Percentiles rank a stretch among this genome's conserved stretches.
These are phyloP conservation scores for Fonsecaea erecta DNA, from an alignment of 2,329 filamentous ascomycete genomes.

Conservation along the genomic window DNA sequence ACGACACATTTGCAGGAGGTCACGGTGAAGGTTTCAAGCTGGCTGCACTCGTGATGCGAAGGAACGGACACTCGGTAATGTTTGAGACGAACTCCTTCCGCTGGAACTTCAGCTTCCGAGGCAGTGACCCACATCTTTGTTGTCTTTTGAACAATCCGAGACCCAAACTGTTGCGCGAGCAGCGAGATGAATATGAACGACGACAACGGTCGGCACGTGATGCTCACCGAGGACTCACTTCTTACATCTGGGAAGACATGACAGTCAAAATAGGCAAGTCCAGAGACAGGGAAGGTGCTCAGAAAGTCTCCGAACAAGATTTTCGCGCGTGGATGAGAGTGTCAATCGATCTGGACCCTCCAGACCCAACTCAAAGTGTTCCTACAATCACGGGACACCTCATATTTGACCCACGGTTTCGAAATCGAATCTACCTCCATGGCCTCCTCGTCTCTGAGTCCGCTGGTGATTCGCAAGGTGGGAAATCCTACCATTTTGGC, in stretches of 20 bases:
- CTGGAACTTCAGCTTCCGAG: conserved; percentile 36
- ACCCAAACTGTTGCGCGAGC: not conserved
- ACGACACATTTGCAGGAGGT: conserved; percentile 32
- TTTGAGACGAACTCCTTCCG: conserved; percentile 33
- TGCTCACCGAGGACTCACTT: not conserved
- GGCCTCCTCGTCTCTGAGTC: conserved; percentile 21
- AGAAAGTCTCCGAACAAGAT: conserved; percentile 10
- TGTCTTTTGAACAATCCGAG: conserved; percentile 8
- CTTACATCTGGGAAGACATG: conserved; percentile 31
- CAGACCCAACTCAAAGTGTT: conserved; percentile 15
- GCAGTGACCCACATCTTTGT: not conserved
- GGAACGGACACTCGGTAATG: conserved; percentile 31
- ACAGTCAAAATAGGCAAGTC: conserved; percentile 23
- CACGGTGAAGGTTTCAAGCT: conserved; percentile 42
- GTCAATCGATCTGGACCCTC: conserved; percentile 26
- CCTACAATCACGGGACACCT: conserved; percentile 21
- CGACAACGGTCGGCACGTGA: not conserved
- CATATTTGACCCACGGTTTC: conserved; percentile 18
- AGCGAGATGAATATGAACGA: not conserved
- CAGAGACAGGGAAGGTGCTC: not conserved
- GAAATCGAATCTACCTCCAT: conserved; percentile 28
- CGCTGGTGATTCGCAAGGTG: not conserved
- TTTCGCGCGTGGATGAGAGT: conserved; percentile 31
- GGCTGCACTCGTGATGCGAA: conserved; percentile 39
- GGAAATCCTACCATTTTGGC: conserved; percentile 13